Evolutionary conservation across 2,329 filamentous ascomycete species (phyloP), one percentile per base, ranked within the genome.

Genomic region (Cladosporium austrohemisphaericum): DNA sequence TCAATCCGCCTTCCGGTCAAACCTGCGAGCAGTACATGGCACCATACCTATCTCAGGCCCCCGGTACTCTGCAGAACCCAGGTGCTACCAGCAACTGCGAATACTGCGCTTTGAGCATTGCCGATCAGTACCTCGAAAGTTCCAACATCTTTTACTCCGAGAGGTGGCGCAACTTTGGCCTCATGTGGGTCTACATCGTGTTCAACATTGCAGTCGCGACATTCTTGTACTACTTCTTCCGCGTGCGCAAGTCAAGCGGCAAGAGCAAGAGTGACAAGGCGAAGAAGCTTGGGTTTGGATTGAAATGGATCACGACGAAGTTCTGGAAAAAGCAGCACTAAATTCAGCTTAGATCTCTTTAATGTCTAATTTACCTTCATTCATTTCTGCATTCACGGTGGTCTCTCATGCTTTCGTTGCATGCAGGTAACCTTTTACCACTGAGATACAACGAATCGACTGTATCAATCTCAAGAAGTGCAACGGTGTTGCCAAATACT

Each of bases 121-220:
- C 77, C 0, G 73, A 81, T 55, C 67, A 71, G 28, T 80, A 73
- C 64, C 63, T 81, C 35, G 61, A 62, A 0, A 41, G 54, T 1
- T 65, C 71, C 4, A 64, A 60, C 14, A 74, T 75, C 43, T 64
- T 65, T 50, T 80, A 69, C 59, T 54, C 58, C 1, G 66, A 79
- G 22, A 67, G 80, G 2, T 88, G 84, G 84, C 73, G 84, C 50
- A 86, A 88, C 61, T 87, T 81, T 51, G 85, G 84, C 1, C 72
- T 88, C 32, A 70, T 88, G 59, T 88, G 82, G 78, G 81, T 72
- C 0, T 88, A 78, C 57, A 76, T 88, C 31, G 52, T 68, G 0
- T 85, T 87, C 65, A 85, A 88, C 57, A 75, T 85, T 31, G 65
- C 67, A 31, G 68, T 75, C 2, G 81, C 83, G 0, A 69, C 86